Percentiles rank a stretch among this genome's conserved stretches.
These are phyloP conservation scores for Agaricales sp. DNA, from an alignment of 1,284 basidiomycete genomes.

Conservation along the genomic window DNA sequence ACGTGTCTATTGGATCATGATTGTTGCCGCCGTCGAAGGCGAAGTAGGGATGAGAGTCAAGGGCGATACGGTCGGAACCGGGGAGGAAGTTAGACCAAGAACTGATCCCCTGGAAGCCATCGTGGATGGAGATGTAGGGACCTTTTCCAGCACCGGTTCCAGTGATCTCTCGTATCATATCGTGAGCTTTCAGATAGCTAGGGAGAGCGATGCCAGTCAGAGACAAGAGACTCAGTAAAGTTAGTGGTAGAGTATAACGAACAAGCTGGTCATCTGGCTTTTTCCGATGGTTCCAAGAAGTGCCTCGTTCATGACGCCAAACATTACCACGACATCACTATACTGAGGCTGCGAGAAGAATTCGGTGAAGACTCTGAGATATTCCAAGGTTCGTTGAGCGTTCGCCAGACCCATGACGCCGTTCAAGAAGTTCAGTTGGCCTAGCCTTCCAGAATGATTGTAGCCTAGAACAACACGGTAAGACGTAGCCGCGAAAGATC, in stretches of 20 bases:
- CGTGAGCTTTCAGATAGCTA: conserved; percentile 66
- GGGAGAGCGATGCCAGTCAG: background rate
- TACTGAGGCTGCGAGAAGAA: conserved; percentile 69
- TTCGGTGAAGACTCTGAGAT: conserved; percentile 37
- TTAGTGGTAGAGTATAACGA: conserved; percentile 17
- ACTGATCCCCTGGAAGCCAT: conserved; percentile 60
- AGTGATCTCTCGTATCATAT: conserved; percentile 67
- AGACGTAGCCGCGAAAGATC: conserved; percentile 20
- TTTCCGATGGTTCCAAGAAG: conserved; percentile 41
- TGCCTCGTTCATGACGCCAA: conserved; percentile 69
- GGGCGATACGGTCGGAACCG: conserved; percentile 66
- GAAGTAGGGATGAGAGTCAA: conserved; percentile 77
- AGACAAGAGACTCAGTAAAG: conserved; percentile 6
- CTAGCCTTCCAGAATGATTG: conserved; percentile 62
- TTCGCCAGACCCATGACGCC: conserved; percentile 58
- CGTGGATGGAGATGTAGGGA: conserved; percentile 70
- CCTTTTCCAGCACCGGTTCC: conserved; percentile 74
- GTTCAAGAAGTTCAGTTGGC: conserved; percentile 57
- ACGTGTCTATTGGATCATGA: conserved; percentile 31
- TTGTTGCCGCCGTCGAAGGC: conserved; percentile 46
- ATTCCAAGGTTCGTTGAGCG: conserved; percentile 51
- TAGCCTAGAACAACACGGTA: conserved; percentile 48
- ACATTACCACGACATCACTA: conserved; percentile 58
- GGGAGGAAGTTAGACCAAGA: conserved; percentile 63
- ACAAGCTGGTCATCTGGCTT: conserved; percentile 45